phyloP scores from a whole-genome alignment of 441 rosid species.

The Arabidopsis lyrata region DNA sequence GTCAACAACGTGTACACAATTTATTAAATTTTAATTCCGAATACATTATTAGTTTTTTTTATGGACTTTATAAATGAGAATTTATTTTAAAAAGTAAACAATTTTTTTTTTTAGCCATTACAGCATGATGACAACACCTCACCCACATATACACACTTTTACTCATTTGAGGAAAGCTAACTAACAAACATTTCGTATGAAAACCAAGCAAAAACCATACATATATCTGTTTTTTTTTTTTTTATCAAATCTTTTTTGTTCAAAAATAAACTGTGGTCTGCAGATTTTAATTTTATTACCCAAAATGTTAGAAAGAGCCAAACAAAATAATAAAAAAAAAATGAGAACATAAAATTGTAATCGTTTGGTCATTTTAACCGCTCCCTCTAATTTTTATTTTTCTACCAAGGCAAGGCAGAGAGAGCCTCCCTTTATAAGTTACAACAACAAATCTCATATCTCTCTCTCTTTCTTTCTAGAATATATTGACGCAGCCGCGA shows the following conservation, averaged over 20 bases:
- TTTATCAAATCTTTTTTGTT: too few relatives aligned
- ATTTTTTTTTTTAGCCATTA: not conserved
- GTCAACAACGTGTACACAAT: not conserved
- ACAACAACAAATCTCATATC: conserved; percentile 24
- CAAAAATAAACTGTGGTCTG: not conserved
- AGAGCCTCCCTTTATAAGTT: conserved; percentile 27
- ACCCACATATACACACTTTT: conserved; percentile 24
- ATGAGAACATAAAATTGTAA: conserved; percentile 6
- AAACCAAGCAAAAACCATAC: not conserved
- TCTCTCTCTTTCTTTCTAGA: conserved; percentile 25
- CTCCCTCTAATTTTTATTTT: not conserved
- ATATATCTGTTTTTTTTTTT: too few relatives aligned
- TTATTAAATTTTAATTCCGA: not conserved
- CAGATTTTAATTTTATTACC: not conserved
- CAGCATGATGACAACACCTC: conserved; percentile 37
- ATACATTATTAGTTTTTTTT: not conserved
- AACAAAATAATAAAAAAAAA: not conserved
- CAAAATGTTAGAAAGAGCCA: not conserved
- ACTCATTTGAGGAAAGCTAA: conserved; percentile 21
- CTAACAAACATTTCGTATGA: conserved; percentile 11
- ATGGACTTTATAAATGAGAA: not conserved
- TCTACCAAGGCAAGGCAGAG: conserved; percentile 15
- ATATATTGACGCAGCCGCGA: conserved; percentile 46
- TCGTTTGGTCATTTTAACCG: conserved; percentile 42
- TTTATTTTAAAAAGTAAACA: not conserved